Conservation (phyloP, 78 protist genomes). For the Pigoraptor vietnamica region DNA sequence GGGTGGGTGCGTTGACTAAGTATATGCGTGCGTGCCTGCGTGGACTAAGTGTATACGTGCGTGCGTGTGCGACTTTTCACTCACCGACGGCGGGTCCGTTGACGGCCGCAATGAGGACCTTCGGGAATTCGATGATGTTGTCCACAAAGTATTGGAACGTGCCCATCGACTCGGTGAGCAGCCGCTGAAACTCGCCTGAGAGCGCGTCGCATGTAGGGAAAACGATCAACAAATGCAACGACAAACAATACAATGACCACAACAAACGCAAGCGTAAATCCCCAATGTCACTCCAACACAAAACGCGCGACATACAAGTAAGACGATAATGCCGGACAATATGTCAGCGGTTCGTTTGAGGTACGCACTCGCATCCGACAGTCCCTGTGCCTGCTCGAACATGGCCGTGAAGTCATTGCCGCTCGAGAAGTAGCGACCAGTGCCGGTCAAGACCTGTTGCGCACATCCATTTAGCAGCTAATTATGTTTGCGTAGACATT, state of each 20-base stretch:
- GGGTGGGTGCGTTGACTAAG: too few species aligned
- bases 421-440: background rate
- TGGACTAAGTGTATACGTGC: background rate
- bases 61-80: background rate
- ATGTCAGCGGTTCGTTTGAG: too few species aligned
- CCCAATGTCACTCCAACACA: background rate
- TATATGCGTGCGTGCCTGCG: background rate
- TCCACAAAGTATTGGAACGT: background rate
- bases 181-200: background rate
- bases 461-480: background rate
- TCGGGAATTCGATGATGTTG: background rate
- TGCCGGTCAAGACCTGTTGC: background rate
- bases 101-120: background rate
- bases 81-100: conserved; percentile 3
- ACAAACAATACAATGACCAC: background rate
- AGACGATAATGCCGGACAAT: too few species aligned
- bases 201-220: background rate
- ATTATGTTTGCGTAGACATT: background rate
- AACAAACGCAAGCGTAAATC: background rate
- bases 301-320: background rate
- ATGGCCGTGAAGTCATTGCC: background rate
- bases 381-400: background rate
- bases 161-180: background rate
- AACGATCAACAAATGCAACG: background rate
- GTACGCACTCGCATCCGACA: background rate